Percentiles rank a stretch among this genome's conserved stretches.
Evolutionary conservation across 768 basidiomycete genomes (phyloP).

Genomic region (Clitopilus hobsonii): DNA sequence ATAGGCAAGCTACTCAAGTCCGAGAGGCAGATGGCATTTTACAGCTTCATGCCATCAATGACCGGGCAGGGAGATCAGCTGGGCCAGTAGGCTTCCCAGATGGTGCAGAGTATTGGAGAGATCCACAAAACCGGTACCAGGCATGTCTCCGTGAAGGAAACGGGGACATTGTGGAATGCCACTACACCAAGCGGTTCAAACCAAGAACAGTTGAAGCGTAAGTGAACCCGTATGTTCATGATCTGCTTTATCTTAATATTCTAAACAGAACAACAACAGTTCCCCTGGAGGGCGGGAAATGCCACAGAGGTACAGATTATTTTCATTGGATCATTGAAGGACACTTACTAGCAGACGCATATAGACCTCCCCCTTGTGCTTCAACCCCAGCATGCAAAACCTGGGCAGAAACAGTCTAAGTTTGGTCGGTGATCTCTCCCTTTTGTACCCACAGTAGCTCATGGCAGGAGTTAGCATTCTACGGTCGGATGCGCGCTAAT

Average conservation of each 20-base stretch:
- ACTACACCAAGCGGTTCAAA: constrained; percentile 48
- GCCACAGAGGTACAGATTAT: constrained; percentile 48
- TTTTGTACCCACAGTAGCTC: too few relatives aligned
- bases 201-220: constrained; percentile 47
- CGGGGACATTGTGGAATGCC: constrained; percentile 38
- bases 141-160: constrained; percentile 23
- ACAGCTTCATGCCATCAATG: constrained; percentile 34
- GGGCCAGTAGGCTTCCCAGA: constrained; percentile 42
- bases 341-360: neutral
- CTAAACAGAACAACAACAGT: constrained; percentile 44
- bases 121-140: constrained; percentile 46
- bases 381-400: constrained; percentile 26
- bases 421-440: constrained; percentile 18
- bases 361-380: constrained; percentile 40
- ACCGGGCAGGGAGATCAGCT: constrained; percentile 7
- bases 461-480: too few relatives aligned
- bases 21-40: constrained; percentile 34
- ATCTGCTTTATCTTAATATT: constrained; percentile 1
- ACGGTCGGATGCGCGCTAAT: constrained; percentile 49
- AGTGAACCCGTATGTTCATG: constrained; percentile 16
- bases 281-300: constrained; percentile 45
- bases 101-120: constrained; percentile 33
- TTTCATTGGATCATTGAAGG: neutral
- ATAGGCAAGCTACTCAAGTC: constrained; percentile 32
- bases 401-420: constrained; percentile 17